phyloP scores from a whole-genome alignment of 129 eudicot species.

The Flaveria ramosissima region DNA sequence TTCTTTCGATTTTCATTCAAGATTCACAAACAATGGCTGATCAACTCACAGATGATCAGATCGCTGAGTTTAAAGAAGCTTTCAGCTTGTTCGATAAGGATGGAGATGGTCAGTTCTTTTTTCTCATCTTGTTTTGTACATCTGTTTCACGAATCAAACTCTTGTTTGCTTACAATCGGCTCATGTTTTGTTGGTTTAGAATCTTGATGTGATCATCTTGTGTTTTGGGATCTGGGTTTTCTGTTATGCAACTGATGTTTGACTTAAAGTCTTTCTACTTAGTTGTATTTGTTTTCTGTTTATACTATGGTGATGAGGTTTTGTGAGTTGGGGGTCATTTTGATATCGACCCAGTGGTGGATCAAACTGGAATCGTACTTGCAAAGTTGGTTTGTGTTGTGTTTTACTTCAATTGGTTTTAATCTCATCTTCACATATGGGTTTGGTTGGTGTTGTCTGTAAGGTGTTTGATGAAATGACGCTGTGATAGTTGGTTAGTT shows the following conservation, averaged over 20 bases:
- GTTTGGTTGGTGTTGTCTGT: conserved; percentile 2
- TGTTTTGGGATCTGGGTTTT: conserved; percentile 15
- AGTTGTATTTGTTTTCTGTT: too few relatives aligned
- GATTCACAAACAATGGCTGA: conserved; percentile 43
- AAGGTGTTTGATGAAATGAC: conserved; percentile 19
- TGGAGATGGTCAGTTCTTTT: conserved; percentile 49
- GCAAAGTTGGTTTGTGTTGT: too few relatives aligned
- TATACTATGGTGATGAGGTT: too few relatives aligned
- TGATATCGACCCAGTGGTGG: too few relatives aligned
- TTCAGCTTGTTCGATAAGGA: conserved; percentile 62
- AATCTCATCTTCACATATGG: background rate
- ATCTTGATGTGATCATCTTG: background rate
- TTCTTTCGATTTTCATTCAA: background rate
- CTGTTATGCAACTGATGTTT: background rate
- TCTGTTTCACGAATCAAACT: background rate
- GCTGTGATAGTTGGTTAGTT: background rate
- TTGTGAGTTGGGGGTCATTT: too few relatives aligned
- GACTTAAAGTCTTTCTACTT: too few relatives aligned
- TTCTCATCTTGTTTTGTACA: background rate
- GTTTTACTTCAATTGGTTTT: too few relatives aligned
- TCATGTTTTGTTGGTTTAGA: background rate
- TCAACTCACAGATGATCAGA: conserved; percentile 61
- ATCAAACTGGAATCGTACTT: too few relatives aligned
- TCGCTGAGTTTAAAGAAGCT: conserved; percentile 64
- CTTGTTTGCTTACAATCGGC: background rate